phyloP scores from a whole-genome alignment of 371 early-diverging fungal genomes.

The Mucor irregularis region DNA sequence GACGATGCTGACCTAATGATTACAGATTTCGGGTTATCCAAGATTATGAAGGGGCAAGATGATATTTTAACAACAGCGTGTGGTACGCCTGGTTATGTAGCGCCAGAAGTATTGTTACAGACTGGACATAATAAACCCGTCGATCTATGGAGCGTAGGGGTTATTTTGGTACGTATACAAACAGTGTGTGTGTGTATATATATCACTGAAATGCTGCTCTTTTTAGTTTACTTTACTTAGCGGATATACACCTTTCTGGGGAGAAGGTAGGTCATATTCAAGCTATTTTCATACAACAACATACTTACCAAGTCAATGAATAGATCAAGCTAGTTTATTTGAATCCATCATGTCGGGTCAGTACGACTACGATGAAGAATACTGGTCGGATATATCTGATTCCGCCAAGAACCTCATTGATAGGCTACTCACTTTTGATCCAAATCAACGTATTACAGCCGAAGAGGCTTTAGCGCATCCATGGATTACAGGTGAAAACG shows the following conservation, averaged over 20 bases:
- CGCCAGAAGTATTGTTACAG: conserved; percentile 80
- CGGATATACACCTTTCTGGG: conserved; percentile 93
- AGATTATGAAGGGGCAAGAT: conserved; percentile 68
- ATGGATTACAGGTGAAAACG: conserved; percentile 57
- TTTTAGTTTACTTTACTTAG: conserved; percentile 74
- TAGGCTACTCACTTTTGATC: conserved; percentile 70
- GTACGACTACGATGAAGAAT: conserved; percentile 75
- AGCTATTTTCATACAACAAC: too few relatives aligned
- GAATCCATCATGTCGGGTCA: conserved; percentile 67
- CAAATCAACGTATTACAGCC: conserved; percentile 72
- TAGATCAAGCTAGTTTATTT: conserved; percentile 62
- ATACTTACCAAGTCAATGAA: too few relatives aligned
- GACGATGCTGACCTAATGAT: conserved; percentile 64
- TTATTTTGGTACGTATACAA: conserved; percentile 61
- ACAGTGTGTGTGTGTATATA: neutral
- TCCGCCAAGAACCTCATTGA: conserved; percentile 83
- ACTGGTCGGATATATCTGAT: conserved; percentile 78
- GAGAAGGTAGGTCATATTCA: conserved; percentile 44
- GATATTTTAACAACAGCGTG: conserved; percentile 76
- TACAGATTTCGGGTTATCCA: conserved; percentile 83
- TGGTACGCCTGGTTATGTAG: conserved; percentile 89
- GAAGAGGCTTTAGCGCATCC: conserved; percentile 73
- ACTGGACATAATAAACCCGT: conserved; percentile 68
- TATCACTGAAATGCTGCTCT: neutral
- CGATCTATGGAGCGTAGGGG: conserved; percentile 93